Conservation (phyloP, 441 rosid species). For the Melastoma candidum region DNA sequence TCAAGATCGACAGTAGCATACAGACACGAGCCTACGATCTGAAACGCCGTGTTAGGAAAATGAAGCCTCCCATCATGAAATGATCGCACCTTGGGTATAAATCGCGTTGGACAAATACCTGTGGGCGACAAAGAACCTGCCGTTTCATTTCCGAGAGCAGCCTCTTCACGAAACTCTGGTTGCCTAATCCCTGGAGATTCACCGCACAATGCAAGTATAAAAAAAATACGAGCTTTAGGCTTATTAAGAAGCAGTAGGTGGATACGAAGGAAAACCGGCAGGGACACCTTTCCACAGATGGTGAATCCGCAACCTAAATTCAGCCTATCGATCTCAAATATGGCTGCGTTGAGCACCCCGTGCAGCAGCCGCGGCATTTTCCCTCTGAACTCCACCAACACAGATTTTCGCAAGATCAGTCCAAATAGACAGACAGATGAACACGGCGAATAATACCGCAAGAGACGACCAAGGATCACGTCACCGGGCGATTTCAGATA, state of each 20-base stretch:
- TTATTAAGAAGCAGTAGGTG: not conserved
- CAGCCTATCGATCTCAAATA: conserved; percentile 28
- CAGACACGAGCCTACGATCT: conserved; percentile 26
- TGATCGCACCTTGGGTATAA: not conserved
- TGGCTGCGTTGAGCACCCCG: conserved; percentile 38
- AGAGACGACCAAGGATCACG: not conserved
- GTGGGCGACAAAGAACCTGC: conserved; percentile 22
- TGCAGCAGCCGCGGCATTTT: conserved; percentile 37
- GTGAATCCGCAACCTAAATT: conserved; percentile 25
- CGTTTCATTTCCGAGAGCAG: conserved; percentile 33
- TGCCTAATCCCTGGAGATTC: conserved; percentile 19
- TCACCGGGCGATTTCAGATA: too few species aligned
- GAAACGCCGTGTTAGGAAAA: conserved; percentile 1
- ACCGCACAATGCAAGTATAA: not conserved
- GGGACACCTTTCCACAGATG: conserved; percentile 26
- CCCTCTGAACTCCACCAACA: not conserved
- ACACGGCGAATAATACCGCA: not conserved
- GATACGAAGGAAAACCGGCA: too few species aligned
- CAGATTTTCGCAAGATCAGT: not conserved
- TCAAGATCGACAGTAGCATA: conserved; percentile 55
- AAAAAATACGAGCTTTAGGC: not conserved
- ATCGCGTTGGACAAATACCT: conserved; percentile 13
- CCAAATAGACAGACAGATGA: not conserved
- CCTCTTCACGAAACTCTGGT: conserved; percentile 21
- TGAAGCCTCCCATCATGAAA: not conserved